These are phyloP conservation scores for Colletotrichum tanaceti DNA, from an alignment of 2,329 filamentous ascomycete species.

Conservation along the genomic window DNA sequence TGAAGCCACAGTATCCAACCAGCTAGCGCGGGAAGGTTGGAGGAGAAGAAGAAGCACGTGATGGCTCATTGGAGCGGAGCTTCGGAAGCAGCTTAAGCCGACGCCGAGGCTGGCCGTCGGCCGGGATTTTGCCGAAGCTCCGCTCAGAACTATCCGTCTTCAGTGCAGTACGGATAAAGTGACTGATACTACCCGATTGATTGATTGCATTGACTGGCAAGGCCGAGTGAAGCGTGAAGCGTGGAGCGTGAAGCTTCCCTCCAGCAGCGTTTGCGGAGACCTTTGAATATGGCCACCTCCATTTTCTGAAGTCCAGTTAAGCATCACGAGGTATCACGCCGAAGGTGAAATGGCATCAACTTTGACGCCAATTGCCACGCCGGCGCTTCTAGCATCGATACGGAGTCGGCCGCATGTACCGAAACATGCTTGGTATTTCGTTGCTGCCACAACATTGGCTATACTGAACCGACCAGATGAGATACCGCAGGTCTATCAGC, in stretches of 20 bases:
- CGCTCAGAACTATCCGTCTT: not conserved
- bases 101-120: not conserved
- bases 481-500: conserved; percentile 56
- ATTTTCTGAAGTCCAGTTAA: not conserved
- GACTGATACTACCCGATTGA: not conserved
- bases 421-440: conserved; percentile 60
- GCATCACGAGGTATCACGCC: not conserved
- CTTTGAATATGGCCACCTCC: not conserved
- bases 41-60: conserved; percentile 24
- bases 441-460: conserved; percentile 58
- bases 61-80: not conserved
- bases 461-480: conserved; percentile 62
- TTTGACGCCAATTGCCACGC: conserved; percentile 52
- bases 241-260: no score
- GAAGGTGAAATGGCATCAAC: conserved; percentile 30
- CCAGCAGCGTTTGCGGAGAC: not conserved
- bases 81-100: conserved; percentile 20
- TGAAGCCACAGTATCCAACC: conserved; percentile 24
- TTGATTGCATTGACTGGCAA: not conserved
- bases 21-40: conserved; percentile 1
- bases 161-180: not conserved
- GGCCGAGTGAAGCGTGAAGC: not conserved
- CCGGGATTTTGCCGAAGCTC: not conserved
- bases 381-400: conserved; percentile 55
- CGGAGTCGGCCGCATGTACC: conserved; percentile 56